phyloP scores from a whole-genome alignment of 371 early-diverging fungal genomes.

The Rhizopus sp. region DNA sequence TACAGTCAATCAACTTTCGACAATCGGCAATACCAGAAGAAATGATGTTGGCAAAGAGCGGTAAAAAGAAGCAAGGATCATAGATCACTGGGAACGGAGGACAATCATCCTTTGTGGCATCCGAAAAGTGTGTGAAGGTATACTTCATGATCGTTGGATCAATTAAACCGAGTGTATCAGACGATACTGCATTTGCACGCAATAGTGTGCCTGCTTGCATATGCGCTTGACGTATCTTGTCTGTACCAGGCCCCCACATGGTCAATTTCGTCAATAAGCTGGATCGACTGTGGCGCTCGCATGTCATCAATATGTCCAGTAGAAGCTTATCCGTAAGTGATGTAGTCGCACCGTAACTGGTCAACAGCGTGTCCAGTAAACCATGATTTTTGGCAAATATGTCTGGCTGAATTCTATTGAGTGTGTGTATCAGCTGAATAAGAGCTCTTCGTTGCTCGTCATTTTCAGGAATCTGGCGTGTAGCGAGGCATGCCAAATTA shows the following conservation, averaged over 20 bases:
- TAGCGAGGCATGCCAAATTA: conserved; percentile 12
- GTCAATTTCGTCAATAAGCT: conserved; percentile 53
- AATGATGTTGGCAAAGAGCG: conserved; percentile 66
- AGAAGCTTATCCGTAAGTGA: conserved; percentile 50
- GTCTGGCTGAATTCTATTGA: conserved; percentile 51
- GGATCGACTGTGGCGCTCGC: conserved; percentile 48
- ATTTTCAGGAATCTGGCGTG: conserved; percentile 15
- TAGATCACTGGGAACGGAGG: conserved; percentile 36
- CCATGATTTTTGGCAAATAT: conserved; percentile 45
- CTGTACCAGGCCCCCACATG: conserved; percentile 60
- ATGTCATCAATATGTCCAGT: conserved; percentile 47
- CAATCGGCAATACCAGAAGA: conserved; percentile 60
- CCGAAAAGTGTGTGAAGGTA: conserved; percentile 61
- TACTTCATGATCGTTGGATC: conserved; percentile 68
- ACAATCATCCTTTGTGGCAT: conserved; percentile 22
- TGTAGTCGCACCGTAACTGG: conserved; percentile 63
- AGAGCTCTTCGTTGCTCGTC: conserved; percentile 47
- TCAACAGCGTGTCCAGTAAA: conserved; percentile 52
- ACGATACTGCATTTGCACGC: conserved; percentile 35
- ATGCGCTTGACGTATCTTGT: conserved; percentile 44
- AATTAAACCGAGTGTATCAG: conserved; percentile 63
- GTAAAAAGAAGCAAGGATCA: conserved; percentile 73
- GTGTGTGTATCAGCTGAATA: conserved; percentile 43
- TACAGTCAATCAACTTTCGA: conserved; percentile 67
- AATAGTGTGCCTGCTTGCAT: conserved; percentile 43